Conservation (phyloP, 2,329 filamentous ascomycete genomes). For the Mycosphaerella sp. region DNA sequence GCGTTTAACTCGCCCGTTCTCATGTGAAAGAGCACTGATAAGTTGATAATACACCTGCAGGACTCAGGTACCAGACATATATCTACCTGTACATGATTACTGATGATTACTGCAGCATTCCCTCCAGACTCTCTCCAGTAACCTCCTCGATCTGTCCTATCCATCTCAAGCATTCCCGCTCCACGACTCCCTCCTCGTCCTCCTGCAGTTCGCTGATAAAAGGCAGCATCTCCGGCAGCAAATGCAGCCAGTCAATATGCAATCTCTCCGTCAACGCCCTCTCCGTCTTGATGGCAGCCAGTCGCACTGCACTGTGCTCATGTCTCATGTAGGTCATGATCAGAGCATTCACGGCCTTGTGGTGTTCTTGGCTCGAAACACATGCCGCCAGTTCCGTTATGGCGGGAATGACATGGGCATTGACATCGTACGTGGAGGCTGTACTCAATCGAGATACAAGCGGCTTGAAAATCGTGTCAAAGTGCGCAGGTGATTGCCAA, state of each 20-base stretch:
- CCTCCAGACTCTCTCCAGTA: conserved; percentile 81
- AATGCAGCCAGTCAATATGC: conserved; percentile 86
- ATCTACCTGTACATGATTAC: not conserved
- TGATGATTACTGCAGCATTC: conserved; percentile 57
- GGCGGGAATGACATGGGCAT: conserved; percentile 57
- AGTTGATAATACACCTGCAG: too few species aligned
- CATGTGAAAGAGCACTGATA: too few species aligned
- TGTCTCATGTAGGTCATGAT: conserved; percentile 74
- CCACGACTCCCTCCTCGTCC: conserved; percentile 90
- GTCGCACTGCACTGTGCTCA: conserved; percentile 62
- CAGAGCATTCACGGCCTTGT: conserved; percentile 76
- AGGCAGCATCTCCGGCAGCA: conserved; percentile 92
- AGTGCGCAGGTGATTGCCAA: conserved; percentile 89
- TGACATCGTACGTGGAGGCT: conserved; percentile 42
- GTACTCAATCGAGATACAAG: conserved; percentile 57
- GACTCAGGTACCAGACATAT: too few species aligned
- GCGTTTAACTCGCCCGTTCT: too few species aligned
- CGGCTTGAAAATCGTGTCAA: conserved; percentile 62
- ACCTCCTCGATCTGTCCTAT: conserved; percentile 84
- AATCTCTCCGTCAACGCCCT: conserved; percentile 62
- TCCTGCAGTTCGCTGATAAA: conserved; percentile 94
- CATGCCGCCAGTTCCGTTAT: conserved; percentile 74
- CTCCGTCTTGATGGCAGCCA: conserved; percentile 77
- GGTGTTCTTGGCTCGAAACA: conserved; percentile 78
- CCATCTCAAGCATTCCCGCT: conserved; percentile 83